phyloP scores from a whole-genome alignment of 208 protist genomes.

The Tritrichomonas foetus region DNA sequence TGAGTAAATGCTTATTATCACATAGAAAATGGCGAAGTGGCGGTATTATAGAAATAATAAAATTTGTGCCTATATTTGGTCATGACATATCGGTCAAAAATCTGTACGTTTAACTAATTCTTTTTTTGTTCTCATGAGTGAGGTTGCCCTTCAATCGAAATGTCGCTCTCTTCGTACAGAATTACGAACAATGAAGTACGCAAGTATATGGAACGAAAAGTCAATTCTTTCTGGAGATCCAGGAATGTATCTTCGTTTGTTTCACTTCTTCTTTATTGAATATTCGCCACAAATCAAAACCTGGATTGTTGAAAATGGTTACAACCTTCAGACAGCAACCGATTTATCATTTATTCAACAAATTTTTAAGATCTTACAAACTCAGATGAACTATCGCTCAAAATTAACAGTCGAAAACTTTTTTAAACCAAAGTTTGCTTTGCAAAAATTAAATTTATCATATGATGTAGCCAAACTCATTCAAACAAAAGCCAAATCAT shows the following conservation, averaged over 20 bases:
- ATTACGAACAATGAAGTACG: background rate
- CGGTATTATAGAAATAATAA: too few species aligned
- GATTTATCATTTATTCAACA: background rate
- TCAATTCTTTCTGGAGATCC: background rate
- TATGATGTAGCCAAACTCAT: background rate
- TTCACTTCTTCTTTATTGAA: slow-evolving; percentile 22
- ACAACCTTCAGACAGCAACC: background rate
- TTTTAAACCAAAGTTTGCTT: background rate
- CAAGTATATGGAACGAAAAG: background rate
- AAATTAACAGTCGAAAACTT: slow-evolving; percentile 24
- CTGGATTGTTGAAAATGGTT: background rate
- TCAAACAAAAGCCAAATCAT: background rate
- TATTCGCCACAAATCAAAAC: background rate
- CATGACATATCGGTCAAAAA: too few species aligned
- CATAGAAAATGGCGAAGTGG: too few species aligned
- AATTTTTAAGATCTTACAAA: background rate
- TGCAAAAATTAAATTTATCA: background rate
- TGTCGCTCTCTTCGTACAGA: background rate
- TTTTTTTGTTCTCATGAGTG: background rate
- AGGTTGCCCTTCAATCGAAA: background rate
- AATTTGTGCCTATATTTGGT: too few species aligned
- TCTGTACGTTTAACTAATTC: too few species aligned
- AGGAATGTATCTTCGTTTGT: background rate
- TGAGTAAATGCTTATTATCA: too few species aligned
- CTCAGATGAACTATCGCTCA: background rate